Evolutionary conservation across 495 filamentous ascomycete species (phyloP), one percentile per base, ranked within the genome.

Genomic region (Delitschia confertaspora): DNA sequence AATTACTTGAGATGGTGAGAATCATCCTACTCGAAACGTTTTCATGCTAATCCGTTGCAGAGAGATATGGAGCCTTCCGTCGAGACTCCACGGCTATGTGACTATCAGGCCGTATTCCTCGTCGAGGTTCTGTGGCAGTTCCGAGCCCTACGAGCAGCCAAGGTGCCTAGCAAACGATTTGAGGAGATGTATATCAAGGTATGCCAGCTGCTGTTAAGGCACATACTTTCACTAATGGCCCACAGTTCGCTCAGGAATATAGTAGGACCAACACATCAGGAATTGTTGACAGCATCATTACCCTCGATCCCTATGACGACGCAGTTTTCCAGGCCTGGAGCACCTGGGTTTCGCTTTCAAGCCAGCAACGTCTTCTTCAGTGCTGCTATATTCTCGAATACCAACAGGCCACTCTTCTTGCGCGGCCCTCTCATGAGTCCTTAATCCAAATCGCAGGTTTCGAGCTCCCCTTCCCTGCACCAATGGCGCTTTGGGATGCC

Each of bases 1-100:
- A 63, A 30, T 33, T 63, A 4, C 45, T 68, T 9, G 56, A 61
- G 10, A 66, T 62, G 45, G 62, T 65, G 57, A 22, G 53, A 32
- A 24, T 17, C 10, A 13, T 27, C 20, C 4, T 18, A 9, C 14
- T 6, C 7, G 22, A 6, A 4, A 0, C 13, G 20, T 26, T 14
- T 25, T 17, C 20, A 22, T 2, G 27, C 46, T 57, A 47, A 54
- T 25, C 3, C 1, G 13, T 19, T 6, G 10, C 41, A 60, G 56
- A 55, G 58, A 11, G 45, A 41, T 1, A 18, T 47, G 1, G 48
- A 56, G 14, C 37, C 42, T 17, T 50, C 49, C 18, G 38, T 35
- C 23, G 50, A 60, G 33, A 29, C 53, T 10, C 47, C 47, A 20
- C 53, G 60, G 5, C 19, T 60, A 6, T 57, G 47, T 29, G 60